A percentile compares a stretch with the other conserved stretches of the same genome.
Evolutionary conservation across 2,329 filamentous ascomycete genomes (phyloP).

Genomic region (Botryotinia globosa): DNA sequence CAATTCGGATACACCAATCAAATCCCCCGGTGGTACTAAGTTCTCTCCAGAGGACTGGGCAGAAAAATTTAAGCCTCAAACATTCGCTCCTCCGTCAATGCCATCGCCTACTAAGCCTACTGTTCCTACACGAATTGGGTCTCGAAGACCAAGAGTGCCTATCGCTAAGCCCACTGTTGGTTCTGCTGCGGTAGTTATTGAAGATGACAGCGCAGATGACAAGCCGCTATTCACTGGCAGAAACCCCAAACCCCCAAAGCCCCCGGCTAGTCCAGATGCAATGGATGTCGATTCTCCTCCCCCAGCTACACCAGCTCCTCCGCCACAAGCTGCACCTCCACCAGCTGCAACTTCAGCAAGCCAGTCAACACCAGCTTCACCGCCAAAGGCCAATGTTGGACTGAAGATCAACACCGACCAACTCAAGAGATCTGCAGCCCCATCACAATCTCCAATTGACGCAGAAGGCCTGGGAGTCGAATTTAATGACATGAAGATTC

Average conservation of each 20-base stretch:
- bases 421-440: slow-evolving; percentile 44
- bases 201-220: slow-evolving; percentile 33
- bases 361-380: slow-evolving; percentile 39
- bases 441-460: slow-evolving; percentile 27
- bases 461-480: slow-evolving; percentile 36
- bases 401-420: slow-evolving; percentile 54
- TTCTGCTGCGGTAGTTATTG: slow-evolving; percentile 34
- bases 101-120: slow-evolving; percentile 19
- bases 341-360: neutral
- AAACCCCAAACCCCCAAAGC: slow-evolving; percentile 25
- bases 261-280: slow-evolving; percentile 49
- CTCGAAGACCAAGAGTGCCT: slow-evolving; percentile 28
- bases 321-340: neutral
- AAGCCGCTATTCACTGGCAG: slow-evolving; percentile 37
- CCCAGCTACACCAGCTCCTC: slow-evolving; percentile 5
- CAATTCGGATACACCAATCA: slow-evolving; percentile 25
- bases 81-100: slow-evolving; percentile 34
- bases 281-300: slow-evolving; percentile 64
- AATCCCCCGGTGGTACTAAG: slow-evolving; percentile 35
- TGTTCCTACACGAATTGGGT: slow-evolving; percentile 22
- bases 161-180: slow-evolving; percentile 32
- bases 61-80: slow-evolving; percentile 36
- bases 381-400: slow-evolving; percentile 52
- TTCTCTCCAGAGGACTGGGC: slow-evolving; percentile 37
- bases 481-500: slow-evolving; percentile 45